Evolutionary conservation across 352 stramenopile species (phyloP).

Genomic region (Phytopythium kandeliae): DNA sequence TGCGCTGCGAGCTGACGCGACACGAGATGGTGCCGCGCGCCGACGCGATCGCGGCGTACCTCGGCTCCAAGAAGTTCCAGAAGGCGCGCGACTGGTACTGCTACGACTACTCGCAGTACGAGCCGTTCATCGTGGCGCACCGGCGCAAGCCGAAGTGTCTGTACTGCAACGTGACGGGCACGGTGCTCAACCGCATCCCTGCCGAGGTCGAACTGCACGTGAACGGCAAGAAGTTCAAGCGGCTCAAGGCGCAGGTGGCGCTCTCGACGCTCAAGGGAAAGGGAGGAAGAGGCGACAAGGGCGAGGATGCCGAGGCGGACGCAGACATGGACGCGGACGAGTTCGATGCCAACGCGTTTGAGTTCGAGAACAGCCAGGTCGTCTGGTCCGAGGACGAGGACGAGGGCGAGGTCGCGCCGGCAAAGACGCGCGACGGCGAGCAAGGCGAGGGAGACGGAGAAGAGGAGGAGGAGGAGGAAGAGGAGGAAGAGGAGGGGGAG

Average conservation of each 20-base stretch:
- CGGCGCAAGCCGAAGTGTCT: slow-evolving; percentile 77
- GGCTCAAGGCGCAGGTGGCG: slow-evolving; percentile 71
- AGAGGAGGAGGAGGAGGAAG: slow-evolving; percentile 17
- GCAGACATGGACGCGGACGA: slow-evolving; percentile 24
- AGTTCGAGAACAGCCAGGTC: slow-evolving; percentile 76
- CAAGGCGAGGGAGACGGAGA: slow-evolving; percentile 10
- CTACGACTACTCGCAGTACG: slow-evolving; percentile 89
- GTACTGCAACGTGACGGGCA: slow-evolving; percentile 87
- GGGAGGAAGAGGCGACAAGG: slow-evolving; percentile 12
- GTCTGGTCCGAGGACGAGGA: slow-evolving; percentile 66
- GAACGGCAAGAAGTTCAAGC: slow-evolving; percentile 83
- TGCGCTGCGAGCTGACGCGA: slow-evolving; percentile 68
- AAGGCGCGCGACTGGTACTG: slow-evolving; percentile 87
- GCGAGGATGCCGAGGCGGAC: slow-evolving; percentile 9
- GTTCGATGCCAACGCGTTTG: slow-evolving; percentile 77
- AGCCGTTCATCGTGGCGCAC: slow-evolving; percentile 86
- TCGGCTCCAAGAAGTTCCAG: slow-evolving; percentile 74
- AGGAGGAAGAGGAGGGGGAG: slow-evolving; percentile 16
- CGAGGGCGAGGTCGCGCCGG: slow-evolving; percentile 16
- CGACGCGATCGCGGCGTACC: slow-evolving; percentile 54
- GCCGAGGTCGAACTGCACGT: slow-evolving; percentile 86
- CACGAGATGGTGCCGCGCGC: slow-evolving; percentile 72
- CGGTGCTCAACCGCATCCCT: slow-evolving; percentile 86
- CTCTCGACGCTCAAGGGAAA: slow-evolving; percentile 24
- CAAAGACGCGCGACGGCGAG: slow-evolving; percentile 2